Conservation (phyloP, 139 green algal species). For the Auxenochlorella protothecoides region DNA sequence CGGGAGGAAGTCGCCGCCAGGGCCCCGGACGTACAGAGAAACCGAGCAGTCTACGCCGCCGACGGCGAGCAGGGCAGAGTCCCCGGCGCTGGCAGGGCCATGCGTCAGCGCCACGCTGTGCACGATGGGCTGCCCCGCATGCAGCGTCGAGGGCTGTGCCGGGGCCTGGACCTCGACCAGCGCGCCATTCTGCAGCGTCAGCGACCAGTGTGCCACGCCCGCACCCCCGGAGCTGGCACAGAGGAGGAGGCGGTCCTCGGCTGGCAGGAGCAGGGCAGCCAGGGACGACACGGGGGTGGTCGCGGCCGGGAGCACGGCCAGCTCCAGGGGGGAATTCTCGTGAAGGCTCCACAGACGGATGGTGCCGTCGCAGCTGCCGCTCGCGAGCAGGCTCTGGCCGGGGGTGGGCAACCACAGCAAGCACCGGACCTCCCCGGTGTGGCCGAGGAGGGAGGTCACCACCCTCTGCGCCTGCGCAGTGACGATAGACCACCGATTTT, state of each 20-base stretch:
- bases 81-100: too few species aligned
- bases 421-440: slow-evolving; percentile 64
- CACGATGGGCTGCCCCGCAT: too few species aligned
- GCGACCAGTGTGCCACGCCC: slow-evolving; percentile 7
- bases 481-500: too few species aligned
- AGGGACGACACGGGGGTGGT: slow-evolving; percentile 40
- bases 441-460: slow-evolving; percentile 49
- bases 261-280: slow-evolving; percentile 16
- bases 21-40: slow-evolving; percentile 37
- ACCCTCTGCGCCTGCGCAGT: slow-evolving; percentile 37
- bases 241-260: slow-evolving; percentile 20
- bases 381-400: slow-evolving; percentile 29
- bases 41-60: slow-evolving; percentile 60
- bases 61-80: slow-evolving; percentile 42
- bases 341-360: slow-evolving; percentile 44
- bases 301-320: slow-evolving; percentile 29
- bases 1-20: slow-evolving; percentile 32
- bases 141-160: too few species aligned
- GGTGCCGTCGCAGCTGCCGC: slow-evolving; percentile 42
- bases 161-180: too few species aligned
- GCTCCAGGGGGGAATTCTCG: too few species aligned
- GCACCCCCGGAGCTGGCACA: slow-evolving; percentile 42
- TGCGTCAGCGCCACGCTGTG: too few species aligned
- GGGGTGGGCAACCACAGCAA: slow-evolving; percentile 48
- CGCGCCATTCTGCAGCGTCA: too few species aligned